Conservation (phyloP, 805 yeast species). For the Debaryomyces maramus region DNA sequence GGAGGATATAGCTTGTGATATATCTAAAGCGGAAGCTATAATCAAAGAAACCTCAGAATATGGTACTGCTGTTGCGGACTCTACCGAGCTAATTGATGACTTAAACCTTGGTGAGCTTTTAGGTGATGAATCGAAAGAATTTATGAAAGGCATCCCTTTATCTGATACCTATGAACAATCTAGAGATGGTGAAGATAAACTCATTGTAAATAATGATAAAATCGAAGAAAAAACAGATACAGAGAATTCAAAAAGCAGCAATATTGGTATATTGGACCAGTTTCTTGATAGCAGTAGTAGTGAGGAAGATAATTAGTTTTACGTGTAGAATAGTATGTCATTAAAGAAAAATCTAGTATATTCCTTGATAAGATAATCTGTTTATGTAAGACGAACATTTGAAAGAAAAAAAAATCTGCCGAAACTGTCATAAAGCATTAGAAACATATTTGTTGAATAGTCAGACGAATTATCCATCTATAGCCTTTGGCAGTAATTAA, state of each 20-base stretch:
- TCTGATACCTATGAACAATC: not conserved
- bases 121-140: constrained; percentile 9
- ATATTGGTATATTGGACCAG: not conserved
- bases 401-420: too few species aligned
- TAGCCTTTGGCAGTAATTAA: too few species aligned
- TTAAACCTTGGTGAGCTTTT: constrained; percentile 15
- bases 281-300: not conserved
- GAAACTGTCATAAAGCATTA: not conserved
- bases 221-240: not conserved
- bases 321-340: too few species aligned
- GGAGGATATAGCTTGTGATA: constrained; percentile 40
- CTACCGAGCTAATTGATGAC: constrained; percentile 30
- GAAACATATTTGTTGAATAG: not conserved
- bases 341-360: too few species aligned
- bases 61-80: constrained; percentile 41
- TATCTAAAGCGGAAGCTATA: constrained; percentile 47
- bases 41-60: constrained; percentile 49
- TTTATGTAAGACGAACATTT: too few species aligned
- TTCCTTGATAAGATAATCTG: too few species aligned
- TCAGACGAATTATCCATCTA: too few species aligned
- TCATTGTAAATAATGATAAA: not conserved
- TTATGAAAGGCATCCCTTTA: constrained; percentile 8
- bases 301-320: not conserved
- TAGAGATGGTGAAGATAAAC: not conserved
- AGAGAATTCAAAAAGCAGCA: not conserved